These are phyloP conservation scores for Cicer chorassanicum DNA, from an alignment of 306 rosid genomes.

Conservation along the genomic window DNA sequence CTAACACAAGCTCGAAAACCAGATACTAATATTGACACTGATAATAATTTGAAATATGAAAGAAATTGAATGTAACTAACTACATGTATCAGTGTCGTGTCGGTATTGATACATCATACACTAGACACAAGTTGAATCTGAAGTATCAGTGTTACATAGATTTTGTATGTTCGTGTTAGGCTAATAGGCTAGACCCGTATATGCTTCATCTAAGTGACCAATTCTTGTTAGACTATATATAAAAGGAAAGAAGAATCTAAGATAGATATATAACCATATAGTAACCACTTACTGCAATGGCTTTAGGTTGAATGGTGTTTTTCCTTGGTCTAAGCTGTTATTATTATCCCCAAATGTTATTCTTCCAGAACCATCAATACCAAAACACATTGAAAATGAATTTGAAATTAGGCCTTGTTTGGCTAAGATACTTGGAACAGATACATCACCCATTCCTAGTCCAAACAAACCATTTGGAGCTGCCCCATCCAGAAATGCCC, in stretches of 20 bases:
- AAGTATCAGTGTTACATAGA: no score
- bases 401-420: conserved; percentile 59
- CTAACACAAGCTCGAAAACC: no score
- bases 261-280: neutral
- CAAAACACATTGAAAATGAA: conserved; percentile 96
- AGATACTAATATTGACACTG: no score
- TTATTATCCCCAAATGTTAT: conserved; percentile 78
- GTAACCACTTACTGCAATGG: conserved; percentile 55
- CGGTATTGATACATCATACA: no score
- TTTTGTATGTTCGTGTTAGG: no score
- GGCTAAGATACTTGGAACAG: conserved; percentile 89
- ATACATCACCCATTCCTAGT: conserved; percentile 69
- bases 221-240: conserved; percentile 13
- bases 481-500: conserved; percentile 66
- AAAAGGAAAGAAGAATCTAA: conserved; percentile 37
- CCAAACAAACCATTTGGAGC: conserved; percentile 93
- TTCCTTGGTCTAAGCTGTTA: conserved; percentile 62
- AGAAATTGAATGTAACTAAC: no score
- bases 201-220: conserved; percentile 18
- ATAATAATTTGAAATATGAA: no score
- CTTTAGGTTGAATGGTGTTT: conserved; percentile 70
- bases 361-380: conserved; percentile 66
- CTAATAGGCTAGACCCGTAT: no score
- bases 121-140: no score
- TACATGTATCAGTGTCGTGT: no score